Conservation (phyloP, 176 grass and related monocot genomes). For the Aegilops bicornis region DNA sequence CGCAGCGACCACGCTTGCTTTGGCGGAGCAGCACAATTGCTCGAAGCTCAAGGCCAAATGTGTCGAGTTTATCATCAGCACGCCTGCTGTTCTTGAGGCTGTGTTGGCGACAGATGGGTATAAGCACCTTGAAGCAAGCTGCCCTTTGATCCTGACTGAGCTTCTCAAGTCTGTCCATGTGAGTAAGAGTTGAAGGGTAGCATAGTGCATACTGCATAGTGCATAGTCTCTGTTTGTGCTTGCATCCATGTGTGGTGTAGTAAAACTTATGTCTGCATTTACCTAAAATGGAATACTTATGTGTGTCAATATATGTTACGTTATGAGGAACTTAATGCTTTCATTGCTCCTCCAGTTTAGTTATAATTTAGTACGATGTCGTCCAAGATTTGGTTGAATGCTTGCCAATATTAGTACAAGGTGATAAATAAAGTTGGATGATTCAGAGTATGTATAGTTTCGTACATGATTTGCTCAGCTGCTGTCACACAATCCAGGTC, state of each 20-base stretch:
- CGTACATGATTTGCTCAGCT: background rate
- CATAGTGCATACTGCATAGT: background rate
- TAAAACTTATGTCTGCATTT: background rate
- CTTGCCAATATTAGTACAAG: background rate
- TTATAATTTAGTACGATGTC: background rate
- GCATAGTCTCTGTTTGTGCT: background rate
- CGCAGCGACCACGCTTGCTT: conserved; percentile 34
- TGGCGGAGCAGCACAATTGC: conserved; percentile 48
- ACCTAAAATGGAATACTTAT: background rate
- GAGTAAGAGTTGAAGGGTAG: background rate
- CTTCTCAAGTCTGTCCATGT: background rate
- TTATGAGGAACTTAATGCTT: background rate
- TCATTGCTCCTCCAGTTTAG: background rate
- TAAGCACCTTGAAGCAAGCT: background rate
- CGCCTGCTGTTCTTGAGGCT: background rate
- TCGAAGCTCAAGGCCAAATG: conserved; percentile 40
- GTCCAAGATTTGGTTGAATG: background rate
- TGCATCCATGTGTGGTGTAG: background rate
- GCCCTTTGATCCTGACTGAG: background rate
- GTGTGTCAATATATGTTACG: background rate
- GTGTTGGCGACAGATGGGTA: background rate
- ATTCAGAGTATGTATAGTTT: background rate
- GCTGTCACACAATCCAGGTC: background rate
- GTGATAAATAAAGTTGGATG: background rate
- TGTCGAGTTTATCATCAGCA: conserved; percentile 35